Conservation (phyloP, 2,329 filamentous ascomycete species). For the Microsporum canis region DNA sequence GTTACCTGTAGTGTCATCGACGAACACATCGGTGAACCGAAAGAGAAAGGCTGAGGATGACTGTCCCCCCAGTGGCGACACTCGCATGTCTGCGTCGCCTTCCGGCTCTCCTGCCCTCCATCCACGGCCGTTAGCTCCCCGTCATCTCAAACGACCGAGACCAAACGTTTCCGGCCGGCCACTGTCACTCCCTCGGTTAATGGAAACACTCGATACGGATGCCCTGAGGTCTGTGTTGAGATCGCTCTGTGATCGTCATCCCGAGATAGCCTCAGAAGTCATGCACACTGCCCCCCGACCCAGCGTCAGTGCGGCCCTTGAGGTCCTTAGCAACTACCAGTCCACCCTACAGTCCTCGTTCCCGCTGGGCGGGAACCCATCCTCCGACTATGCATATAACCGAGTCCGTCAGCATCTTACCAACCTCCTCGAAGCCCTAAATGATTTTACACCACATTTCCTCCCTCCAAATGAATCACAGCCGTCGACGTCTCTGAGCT, state of each 20-base stretch:
- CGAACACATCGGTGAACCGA: conserved; percentile 36
- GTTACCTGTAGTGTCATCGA: conserved; percentile 27
- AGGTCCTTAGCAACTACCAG: conserved; percentile 74
- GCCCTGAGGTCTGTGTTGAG: conserved; percentile 80
- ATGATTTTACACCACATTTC: conserved; percentile 92
- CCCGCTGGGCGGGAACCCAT: conserved; percentile 71
- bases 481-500: conserved; percentile 69
- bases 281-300: conserved; percentile 76
- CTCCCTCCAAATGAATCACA: conserved; percentile 83
- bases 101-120: conserved; percentile 66
- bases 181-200: conserved; percentile 60
- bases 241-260: conserved; percentile 80
- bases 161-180: conserved; percentile 59
- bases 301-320: conserved; percentile 65
- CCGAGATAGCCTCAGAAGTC: conserved; percentile 74
- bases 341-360: conserved; percentile 65
- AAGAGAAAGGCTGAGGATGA: conserved; percentile 86
- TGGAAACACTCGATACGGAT: conserved; percentile 81
- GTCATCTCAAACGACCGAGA: conserved; percentile 56
- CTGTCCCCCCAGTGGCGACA: conserved; percentile 41
- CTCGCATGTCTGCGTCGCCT: conserved; percentile 87
- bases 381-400: conserved; percentile 90
- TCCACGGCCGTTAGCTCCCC: conserved; percentile 54
- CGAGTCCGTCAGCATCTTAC: conserved; percentile 71
- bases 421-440: conserved; percentile 74